A percentile compares a stretch with the other conserved stretches of the same genome.
Evolutionary conservation across 352 stramenopile species (phyloP).

Genomic region (Phytophthora tubulina): DNA sequence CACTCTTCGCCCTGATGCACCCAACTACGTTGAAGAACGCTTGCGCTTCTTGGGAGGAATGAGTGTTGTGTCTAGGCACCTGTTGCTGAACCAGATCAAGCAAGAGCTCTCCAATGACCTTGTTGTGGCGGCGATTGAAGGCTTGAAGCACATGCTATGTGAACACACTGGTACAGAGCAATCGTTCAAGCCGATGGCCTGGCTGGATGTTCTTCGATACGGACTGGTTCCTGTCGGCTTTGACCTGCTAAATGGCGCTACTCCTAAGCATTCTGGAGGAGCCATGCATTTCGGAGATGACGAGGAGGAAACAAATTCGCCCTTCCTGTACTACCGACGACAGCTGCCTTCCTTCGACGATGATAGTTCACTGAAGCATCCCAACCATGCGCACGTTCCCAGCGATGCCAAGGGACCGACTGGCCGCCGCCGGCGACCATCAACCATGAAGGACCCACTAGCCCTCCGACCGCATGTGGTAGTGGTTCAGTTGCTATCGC

Average conservation of each 20-base stretch:
- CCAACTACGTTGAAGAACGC: constrained; percentile 52
- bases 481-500: constrained; percentile 69
- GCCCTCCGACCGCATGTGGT: constrained; percentile 67
- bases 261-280: constrained; percentile 9
- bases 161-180: constrained; percentile 42
- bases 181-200: constrained; percentile 54
- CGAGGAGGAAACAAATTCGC: constrained; percentile 49
- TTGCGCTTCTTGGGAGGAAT: constrained; percentile 70
- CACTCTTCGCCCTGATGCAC: constrained; percentile 43
- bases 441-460: constrained; percentile 68
- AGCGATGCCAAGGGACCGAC: constrained; percentile 16
- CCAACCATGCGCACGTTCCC: not conserved
- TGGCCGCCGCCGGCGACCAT: constrained; percentile 53
- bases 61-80: constrained; percentile 57
- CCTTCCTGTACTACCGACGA: constrained; percentile 65
- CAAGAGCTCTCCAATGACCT: constrained; percentile 55
- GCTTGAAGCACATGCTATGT: constrained; percentile 63
- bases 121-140: constrained; percentile 55
- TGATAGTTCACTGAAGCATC: constrained; percentile 12
- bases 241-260: constrained; percentile 53
- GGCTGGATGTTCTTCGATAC: constrained; percentile 68
- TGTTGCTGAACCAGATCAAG: constrained; percentile 49
- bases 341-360: constrained; percentile 47
- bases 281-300: constrained; percentile 41
- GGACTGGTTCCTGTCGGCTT: constrained; percentile 68